Conservation (phyloP, 345 rosid species). For the Bruguiera sexangula region DNA sequence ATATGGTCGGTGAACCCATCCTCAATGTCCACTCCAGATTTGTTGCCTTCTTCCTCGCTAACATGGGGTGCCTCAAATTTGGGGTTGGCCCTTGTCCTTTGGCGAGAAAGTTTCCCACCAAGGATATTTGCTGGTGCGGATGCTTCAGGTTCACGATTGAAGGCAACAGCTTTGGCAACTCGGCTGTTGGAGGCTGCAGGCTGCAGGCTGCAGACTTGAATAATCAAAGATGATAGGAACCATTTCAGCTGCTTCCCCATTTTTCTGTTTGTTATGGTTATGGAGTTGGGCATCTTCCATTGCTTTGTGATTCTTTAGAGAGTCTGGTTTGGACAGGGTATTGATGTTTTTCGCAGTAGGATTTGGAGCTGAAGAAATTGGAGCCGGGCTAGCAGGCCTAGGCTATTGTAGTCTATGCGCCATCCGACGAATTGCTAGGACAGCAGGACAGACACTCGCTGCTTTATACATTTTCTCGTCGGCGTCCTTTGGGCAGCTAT, state of each 20-base stretch:
- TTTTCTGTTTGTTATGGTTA: background rate
- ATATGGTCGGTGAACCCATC: slow-evolving; percentile 30
- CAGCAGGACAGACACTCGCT: slow-evolving; percentile 19
- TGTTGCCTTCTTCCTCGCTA: background rate
- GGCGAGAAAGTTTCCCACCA: background rate
- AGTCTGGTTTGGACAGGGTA: background rate
- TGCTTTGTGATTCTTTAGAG: background rate
- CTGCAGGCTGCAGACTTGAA: slow-evolving; percentile 6
- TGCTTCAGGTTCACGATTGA: background rate
- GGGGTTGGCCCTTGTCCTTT: background rate
- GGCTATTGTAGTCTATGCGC: slow-evolving; percentile 9
- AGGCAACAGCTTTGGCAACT: background rate
- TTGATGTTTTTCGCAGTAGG: background rate
- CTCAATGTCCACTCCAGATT: slow-evolving; percentile 17
- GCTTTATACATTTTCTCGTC: slow-evolving; percentile 35
- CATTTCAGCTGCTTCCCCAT: slow-evolving; percentile 10
- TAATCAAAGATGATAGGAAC: slow-evolving; percentile 26
- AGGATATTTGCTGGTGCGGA: background rate
- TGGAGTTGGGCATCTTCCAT: background rate
- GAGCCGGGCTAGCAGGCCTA: background rate
- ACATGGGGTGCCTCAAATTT: background rate
- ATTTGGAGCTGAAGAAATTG: slow-evolving; percentile 8
- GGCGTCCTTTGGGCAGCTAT: slow-evolving; percentile 16
- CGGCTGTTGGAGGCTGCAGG: background rate
- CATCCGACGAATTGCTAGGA: slow-evolving; percentile 21